Base-by-base conservation (phyloP, 495 filamentous ascomycete species). In the Penicillium cinerascens region DNA sequence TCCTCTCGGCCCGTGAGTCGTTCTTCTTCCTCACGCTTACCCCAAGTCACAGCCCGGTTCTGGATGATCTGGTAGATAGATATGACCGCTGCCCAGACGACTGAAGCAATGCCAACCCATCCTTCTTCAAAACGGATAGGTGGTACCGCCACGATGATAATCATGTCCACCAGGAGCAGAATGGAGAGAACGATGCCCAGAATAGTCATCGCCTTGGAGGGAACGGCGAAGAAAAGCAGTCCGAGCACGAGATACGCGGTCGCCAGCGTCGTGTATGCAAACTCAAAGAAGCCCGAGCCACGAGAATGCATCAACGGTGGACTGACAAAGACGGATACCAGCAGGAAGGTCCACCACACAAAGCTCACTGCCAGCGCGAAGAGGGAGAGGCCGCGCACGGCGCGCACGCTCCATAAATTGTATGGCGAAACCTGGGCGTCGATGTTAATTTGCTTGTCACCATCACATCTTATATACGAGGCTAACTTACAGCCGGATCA, bases 11-110 rank as follows among this genome's bases (percentile, higher is more conserved):
- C 93, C 1, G 93, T 98, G 11, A 98, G 75, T 15, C 93, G 81
- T 60, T 95, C 86, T 68, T 98, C 93, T 63, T 98, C 93, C 55
- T 96, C 88, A 0, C 72, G 74, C 67, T 97, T 97, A 21, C 92
- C 93, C 84, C 90, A 95, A 45, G 85, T 78, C 13, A 98, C 93
- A 7, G 87, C 77, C n/a, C 86, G 74, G 63, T 85, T 85, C 46
- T 78, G 78, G 7, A 79, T 47, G 45, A 86, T 72, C 52, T 78
- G 82, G 78, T 84, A 91, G 40, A 78, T 51, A 21, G 78, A 73
- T 23, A 91, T 84, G 22, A 85, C 39, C 8, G 77, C 74, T 35
- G 84, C 83, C 89, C 91, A 96, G 37, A 90, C 67, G 3, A 93
- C 86, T 20, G 87, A 89, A 6, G 81, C 88, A 47, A 93, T 88